Conservation (phyloP, 2,329 filamentous ascomycete species). For the Cladorrhinum sp. region DNA sequence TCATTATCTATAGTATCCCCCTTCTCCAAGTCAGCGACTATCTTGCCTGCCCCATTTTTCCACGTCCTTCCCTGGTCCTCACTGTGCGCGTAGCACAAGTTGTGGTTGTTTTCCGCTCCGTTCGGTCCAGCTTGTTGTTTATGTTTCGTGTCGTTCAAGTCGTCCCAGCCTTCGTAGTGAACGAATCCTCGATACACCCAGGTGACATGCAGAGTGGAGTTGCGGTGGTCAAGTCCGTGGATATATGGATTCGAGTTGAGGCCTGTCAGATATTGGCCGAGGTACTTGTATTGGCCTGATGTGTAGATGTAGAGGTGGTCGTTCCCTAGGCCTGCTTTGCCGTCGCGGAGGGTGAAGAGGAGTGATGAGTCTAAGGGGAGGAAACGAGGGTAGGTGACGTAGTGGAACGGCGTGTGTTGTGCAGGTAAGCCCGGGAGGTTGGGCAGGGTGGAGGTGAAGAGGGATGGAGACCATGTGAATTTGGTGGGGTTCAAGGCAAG, state of each 20-base stretch:
- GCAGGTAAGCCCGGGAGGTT: constrained; percentile 35
- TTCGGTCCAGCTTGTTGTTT: constrained; percentile 43
- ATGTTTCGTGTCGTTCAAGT: constrained; percentile 38
- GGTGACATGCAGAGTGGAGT: constrained; percentile 40
- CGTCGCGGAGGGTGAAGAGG: constrained; percentile 49
- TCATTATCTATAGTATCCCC: constrained; percentile 41
- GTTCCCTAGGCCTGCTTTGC: constrained; percentile 48
- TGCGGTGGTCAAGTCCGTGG: constrained; percentile 39
- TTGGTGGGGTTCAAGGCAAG: constrained; percentile 33
- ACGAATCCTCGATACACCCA: constrained; percentile 52
- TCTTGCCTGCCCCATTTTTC: constrained; percentile 37
- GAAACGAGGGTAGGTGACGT: constrained; percentile 51
- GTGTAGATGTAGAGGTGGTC: constrained; percentile 47
- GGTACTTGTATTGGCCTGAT: constrained; percentile 36
- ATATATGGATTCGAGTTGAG: constrained; percentile 49
- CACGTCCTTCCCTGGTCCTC: constrained; percentile 43
- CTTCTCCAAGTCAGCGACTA: constrained; percentile 35
- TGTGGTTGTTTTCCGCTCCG: constrained; percentile 45
- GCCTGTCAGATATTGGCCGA: constrained; percentile 43
- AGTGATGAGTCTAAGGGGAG: constrained; percentile 38
- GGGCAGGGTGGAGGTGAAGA: constrained; percentile 38
- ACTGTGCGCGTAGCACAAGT: constrained; percentile 49
- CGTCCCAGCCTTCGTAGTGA: constrained; percentile 41
- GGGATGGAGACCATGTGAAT: constrained; percentile 32
- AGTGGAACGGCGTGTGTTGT: constrained; percentile 32